phyloP scores from a whole-genome alignment of 306 rosid genomes.

The Oxytropis ochrocephala region DNA sequence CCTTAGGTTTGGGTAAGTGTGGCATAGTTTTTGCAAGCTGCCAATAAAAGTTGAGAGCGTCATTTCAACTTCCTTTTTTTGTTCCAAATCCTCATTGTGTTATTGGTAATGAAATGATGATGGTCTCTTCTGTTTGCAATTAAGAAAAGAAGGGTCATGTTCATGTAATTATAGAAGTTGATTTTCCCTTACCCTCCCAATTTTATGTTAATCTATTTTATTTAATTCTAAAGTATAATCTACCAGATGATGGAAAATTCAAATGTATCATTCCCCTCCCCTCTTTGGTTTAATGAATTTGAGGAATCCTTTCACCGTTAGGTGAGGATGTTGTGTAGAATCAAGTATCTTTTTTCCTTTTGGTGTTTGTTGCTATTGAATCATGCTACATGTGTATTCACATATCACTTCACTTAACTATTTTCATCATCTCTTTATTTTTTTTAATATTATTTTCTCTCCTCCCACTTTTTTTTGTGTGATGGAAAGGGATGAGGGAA shows the following conservation, averaged over 20 bases:
- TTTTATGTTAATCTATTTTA: conserved; percentile 12
- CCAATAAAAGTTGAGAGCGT: conserved; percentile 50
- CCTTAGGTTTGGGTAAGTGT: conserved; percentile 36
- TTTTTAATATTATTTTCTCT: no score
- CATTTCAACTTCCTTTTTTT: conserved; percentile 7
- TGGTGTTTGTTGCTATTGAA: not conserved
- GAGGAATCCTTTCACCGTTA: not conserved
- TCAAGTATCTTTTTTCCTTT: not conserved
- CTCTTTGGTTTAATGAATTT: not conserved
- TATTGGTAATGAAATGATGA: conserved; percentile 21
- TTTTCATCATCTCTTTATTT: not conserved
- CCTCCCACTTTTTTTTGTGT: no score
- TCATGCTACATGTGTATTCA: conserved; percentile 11
- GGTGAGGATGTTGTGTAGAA: not conserved
- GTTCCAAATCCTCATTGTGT: conserved; percentile 22
- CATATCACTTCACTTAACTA: not conserved
- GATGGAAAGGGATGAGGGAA: no score
- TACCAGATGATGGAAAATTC: not conserved
- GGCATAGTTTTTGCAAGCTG: conserved; percentile 43
- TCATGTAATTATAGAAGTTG: conserved; percentile 9
- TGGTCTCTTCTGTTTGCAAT: conserved; percentile 26
- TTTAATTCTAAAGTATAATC: not conserved
- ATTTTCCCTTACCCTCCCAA: conserved; percentile 10
- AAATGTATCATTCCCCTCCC: not conserved
- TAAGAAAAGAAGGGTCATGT: conserved; percentile 22